Percentiles rank a stretch among this genome's conserved stretches.
Evolutionary conservation across 75 land plant genomes (phyloP).

Genomic region (Cupressus sempervirens): DNA sequence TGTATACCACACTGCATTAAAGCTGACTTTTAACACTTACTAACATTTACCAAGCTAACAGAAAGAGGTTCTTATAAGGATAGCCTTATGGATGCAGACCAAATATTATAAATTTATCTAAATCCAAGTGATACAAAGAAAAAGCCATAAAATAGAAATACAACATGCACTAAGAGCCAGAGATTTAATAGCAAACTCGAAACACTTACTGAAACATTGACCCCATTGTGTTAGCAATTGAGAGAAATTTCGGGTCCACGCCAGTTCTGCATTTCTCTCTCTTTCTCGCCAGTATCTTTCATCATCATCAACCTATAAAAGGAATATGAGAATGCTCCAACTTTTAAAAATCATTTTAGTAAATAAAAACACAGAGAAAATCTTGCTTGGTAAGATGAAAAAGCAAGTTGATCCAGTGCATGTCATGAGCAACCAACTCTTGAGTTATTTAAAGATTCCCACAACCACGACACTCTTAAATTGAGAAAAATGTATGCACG

Average conservation of each 20-base stretch:
- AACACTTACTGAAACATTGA: slow-evolving; percentile 41
- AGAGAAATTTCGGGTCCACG: slow-evolving; percentile 30
- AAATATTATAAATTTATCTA: neutral
- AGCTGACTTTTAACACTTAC: neutral
- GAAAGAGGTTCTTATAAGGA: neutral
- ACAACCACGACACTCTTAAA: neutral
- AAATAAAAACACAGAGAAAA: neutral
- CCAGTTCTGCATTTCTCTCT: slow-evolving; percentile 25
- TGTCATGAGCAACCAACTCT: neutral
- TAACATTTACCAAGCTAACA: slow-evolving; percentile 4
- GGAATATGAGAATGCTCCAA: neutral
- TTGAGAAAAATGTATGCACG: neutral
- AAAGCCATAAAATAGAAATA: neutral
- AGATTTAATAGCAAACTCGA: neutral
- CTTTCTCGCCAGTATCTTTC: slow-evolving; percentile 26
- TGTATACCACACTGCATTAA: neutral
- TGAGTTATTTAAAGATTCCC: neutral
- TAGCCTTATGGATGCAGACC: neutral
- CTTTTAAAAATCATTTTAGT: neutral
- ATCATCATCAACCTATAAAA: slow-evolving; percentile 39
- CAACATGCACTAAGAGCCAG: neutral
- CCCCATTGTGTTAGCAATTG: slow-evolving; percentile 31
- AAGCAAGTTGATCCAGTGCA: neutral
- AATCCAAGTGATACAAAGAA: neutral
- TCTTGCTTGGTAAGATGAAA: neutral